Conservation (phyloP, 352 stramenopile species). For the Nothophytophthora sp. region DNA sequence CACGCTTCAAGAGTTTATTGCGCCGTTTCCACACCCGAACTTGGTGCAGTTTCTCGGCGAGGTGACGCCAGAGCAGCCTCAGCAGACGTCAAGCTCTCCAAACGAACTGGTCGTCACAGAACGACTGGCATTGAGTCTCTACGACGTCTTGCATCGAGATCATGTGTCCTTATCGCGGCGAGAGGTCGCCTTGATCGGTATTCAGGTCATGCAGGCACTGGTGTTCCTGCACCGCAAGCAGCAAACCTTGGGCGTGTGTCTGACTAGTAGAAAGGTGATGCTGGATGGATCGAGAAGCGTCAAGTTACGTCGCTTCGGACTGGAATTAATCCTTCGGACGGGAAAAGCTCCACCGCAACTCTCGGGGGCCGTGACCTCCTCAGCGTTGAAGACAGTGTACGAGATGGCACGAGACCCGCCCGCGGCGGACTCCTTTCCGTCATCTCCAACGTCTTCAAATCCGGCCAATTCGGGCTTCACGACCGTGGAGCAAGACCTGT, state of each 20-base stretch:
- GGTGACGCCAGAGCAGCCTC: constrained; percentile 10
- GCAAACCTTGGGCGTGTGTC: constrained; percentile 38
- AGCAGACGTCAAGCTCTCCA: constrained; percentile 1
- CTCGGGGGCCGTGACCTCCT: constrained; percentile 3
- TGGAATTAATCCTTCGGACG: constrained; percentile 33
- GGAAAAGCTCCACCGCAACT: constrained; percentile 23
- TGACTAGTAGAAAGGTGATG: constrained; percentile 79
- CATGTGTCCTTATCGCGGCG: constrained; percentile 26
- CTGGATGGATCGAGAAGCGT: constrained; percentile 32
- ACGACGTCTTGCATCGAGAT: constrained; percentile 56
- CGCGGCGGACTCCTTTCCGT: neutral
- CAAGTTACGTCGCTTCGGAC: constrained; percentile 58
- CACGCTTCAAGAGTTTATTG: constrained; percentile 27
- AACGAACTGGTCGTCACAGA: constrained; percentile 44
- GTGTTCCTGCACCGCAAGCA: constrained; percentile 41
- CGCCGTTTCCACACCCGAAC: constrained; percentile 43
- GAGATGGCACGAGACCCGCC: constrained; percentile 26
- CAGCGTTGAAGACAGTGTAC: constrained; percentile 16
- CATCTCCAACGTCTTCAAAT: neutral
- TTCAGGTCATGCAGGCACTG: constrained; percentile 42
- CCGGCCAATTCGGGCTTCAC: constrained; percentile 1
- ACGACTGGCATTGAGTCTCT: constrained; percentile 45
- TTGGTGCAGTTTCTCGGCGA: constrained; percentile 49
- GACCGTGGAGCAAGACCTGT: constrained; percentile 43
- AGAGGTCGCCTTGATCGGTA: constrained; percentile 51